Percentiles rank a stretch among this genome's conserved stretches.
phyloP scores from a whole-genome alignment of 2,329 filamentous ascomycete genomes.

The Exserohilum turcica region DNA sequence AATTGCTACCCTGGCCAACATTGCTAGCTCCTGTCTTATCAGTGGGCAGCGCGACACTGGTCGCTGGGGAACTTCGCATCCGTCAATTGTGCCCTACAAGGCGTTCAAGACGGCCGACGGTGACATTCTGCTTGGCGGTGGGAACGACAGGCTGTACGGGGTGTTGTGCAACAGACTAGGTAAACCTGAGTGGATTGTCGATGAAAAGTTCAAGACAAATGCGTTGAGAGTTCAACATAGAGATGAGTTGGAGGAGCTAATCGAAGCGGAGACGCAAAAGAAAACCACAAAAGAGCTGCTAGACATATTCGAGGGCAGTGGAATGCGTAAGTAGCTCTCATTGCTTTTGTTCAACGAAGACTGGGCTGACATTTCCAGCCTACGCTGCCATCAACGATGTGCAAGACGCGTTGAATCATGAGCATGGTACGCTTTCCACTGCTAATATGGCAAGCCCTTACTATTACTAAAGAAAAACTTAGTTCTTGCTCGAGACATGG shows the following conservation, averaged over 20 bases:
- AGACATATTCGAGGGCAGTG: constrained; percentile 81
- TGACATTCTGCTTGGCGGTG: constrained; percentile 67
- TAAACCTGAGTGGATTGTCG: constrained; percentile 63
- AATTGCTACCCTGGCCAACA: constrained; percentile 91
- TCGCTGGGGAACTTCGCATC: constrained; percentile 95
- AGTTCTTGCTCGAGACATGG: constrained; percentile 81
- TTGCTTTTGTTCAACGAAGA: neutral
- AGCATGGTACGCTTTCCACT: constrained; percentile 66
- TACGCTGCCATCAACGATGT: constrained; percentile 96
- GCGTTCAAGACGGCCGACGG: constrained; percentile 72
- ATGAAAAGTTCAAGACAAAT: constrained; percentile 64
- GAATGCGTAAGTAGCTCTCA: constrained; percentile 65
- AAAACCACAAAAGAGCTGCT: constrained; percentile 91
- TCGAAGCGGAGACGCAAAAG: constrained; percentile 74
- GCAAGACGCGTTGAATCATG: constrained; percentile 78
- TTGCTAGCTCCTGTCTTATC: constrained; percentile 88
- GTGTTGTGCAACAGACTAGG: constrained; percentile 63
- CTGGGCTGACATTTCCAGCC: constrained; percentile 46
- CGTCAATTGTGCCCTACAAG: constrained; percentile 95
- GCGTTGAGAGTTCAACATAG: constrained; percentile 69
- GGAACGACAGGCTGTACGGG: constrained; percentile 67
- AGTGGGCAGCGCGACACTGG: constrained; percentile 86
- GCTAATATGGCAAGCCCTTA: neutral
- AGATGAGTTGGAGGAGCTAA: constrained; percentile 74
- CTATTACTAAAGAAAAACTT: constrained; percentile 14